Conservation (phyloP, 2,329 filamentous ascomycete species). For the Fusarium sp. region DNA sequence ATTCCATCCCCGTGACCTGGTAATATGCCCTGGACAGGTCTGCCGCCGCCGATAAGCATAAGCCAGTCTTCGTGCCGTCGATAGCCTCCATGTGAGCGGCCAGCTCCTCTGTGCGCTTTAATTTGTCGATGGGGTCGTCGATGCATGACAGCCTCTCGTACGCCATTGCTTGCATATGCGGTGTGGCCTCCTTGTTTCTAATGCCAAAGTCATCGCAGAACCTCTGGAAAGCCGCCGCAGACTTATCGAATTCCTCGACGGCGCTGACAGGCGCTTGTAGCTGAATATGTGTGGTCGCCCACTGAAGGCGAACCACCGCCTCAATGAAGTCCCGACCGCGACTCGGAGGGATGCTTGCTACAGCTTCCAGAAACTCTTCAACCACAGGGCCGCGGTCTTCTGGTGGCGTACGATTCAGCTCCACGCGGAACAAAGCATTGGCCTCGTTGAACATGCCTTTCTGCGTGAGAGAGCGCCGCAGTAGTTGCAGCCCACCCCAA, state of each 20-base stretch:
- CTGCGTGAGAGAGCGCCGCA: not conserved
- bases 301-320: not conserved
- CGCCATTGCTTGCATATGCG: not conserved
- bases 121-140: not conserved
- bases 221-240: not conserved
- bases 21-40: not conserved
- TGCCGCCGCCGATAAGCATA: not conserved
- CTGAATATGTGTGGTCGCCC: not conserved
- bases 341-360: not conserved
- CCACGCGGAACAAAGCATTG: not conserved
- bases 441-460: not conserved
- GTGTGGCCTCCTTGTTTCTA: not conserved
- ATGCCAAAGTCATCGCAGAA: not conserved
- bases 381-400: not conserved
- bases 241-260: not conserved
- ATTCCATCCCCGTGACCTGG: not conserved
- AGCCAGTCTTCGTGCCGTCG: not conserved
- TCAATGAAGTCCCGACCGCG: not conserved
- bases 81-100: not conserved
- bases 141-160: not conserved
- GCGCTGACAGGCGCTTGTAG: not conserved
- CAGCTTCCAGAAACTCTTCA: not conserved
- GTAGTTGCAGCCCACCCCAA: not conserved
- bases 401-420: not conserved
- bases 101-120: not conserved